Conservation (phyloP, 2,329 filamentous ascomycete species). For the Sordariomycetes sp. region DNA sequence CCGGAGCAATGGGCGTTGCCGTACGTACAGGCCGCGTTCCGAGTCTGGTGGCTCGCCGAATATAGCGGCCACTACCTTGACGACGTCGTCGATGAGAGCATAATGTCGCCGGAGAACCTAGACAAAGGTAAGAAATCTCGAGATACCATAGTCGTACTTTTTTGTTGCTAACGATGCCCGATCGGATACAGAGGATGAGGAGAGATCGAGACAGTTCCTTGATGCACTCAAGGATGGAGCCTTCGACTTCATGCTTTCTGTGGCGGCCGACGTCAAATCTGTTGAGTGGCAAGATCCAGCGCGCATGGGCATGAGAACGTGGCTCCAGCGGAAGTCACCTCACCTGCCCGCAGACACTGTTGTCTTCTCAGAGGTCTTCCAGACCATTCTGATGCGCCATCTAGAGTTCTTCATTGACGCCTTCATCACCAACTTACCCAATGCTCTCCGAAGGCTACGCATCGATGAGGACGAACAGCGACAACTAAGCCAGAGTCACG, state of each 20-base stretch:
- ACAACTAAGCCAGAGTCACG: slow-evolving; percentile 52
- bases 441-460: slow-evolving; percentile 76
- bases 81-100: slow-evolving; percentile 47
- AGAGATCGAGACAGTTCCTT: slow-evolving; percentile 62
- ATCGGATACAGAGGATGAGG: slow-evolving; percentile 48
- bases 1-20: slow-evolving; percentile 61
- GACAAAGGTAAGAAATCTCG: slow-evolving; percentile 33
- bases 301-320: slow-evolving; percentile 69
- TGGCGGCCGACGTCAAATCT: slow-evolving; percentile 71
- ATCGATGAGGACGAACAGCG: slow-evolving; percentile 84
- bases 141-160: background rate
- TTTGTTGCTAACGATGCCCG: slow-evolving; percentile 11
- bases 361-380: slow-evolving; percentile 62
- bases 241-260: slow-evolving; percentile 80
- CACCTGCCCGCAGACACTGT: slow-evolving; percentile 56
- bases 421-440: slow-evolving; percentile 91
- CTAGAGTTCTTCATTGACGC: slow-evolving; percentile 82
- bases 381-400: slow-evolving; percentile 63
- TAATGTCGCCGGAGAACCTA: slow-evolving; percentile 50
- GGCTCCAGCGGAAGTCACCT: slow-evolving; percentile 72
- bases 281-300: slow-evolving; percentile 83
- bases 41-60: slow-evolving; percentile 82
- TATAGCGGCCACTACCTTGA: slow-evolving; percentile 87
- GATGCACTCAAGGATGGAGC: slow-evolving; percentile 78
- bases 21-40: slow-evolving; percentile 68